Evolutionary conservation across 2,329 filamentous ascomycete species (phyloP), one percentile per base, ranked within the genome.

Genomic region (Colletotrichum musae): DNA sequence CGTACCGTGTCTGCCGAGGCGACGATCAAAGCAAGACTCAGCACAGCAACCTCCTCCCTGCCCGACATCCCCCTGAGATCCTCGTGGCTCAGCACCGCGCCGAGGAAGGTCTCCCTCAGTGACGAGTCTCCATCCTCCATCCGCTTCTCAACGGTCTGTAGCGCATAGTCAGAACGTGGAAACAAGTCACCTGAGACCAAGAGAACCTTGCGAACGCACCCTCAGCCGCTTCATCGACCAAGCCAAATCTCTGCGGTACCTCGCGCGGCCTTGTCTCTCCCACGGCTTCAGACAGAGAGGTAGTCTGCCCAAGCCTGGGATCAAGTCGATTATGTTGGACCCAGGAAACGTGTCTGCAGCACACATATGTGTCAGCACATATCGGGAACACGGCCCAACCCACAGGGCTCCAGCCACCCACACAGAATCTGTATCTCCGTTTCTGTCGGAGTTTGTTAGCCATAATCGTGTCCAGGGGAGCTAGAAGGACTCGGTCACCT

Each of bases 261-360:
- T 53, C 1, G 59, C 50, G 3, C 50, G 36, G 2, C 59, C 59
- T 1, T 12, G n/a, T 6, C 10, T 62, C 59, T 62, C 59, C 59
- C 59, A 62, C 1, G 59, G 57, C 18, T 61, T 61, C 0, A 61
- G n/a, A 0, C 41, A 43, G 12, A 66, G 15, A 1, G 64, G 57
- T 0, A 66, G 24, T 16, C 48, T 66, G 3, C 57, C 64, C 4
- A 66, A n/a, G 0, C 50, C 32, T 13, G 64, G 64, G 2, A 43
- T 7, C 28, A 61, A 21, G 2, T 61, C 64, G 4, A 61, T 66
- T 5, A 66, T 21, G 3, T 66, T 66, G 15, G 43, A 28, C 7
- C 64, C 64, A 0, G 64, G 64, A 10, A 61, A 61, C 1, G 57
- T 66, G 9, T 66, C 57, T 62, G n/a, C 5, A n/a, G 4, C 26